phyloP scores from a whole-genome alignment of 768 basidiomycete genomes.

The Floccularia luteovirens region DNA sequence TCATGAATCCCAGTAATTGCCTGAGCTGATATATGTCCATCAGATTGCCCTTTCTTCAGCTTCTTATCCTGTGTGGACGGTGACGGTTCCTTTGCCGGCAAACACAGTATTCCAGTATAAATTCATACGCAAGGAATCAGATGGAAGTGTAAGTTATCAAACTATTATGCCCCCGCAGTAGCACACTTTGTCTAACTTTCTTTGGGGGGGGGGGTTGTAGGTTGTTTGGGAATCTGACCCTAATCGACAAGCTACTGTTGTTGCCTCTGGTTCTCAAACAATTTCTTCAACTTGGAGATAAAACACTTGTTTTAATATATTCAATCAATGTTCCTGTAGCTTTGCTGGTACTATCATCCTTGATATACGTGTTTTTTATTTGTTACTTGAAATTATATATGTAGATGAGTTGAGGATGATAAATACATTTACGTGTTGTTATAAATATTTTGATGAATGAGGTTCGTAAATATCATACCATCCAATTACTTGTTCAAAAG shows the following conservation, averaged over 20 bases:
- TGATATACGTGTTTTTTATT: background rate
- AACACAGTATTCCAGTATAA: conserved; percentile 49
- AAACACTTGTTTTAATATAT: conserved; percentile 6
- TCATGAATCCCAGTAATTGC: background rate
- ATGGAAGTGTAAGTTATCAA: conserved; percentile 9
- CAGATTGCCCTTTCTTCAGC: conserved; percentile 47
- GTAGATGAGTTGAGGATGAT: too few species aligned
- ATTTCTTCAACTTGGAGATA: conserved; percentile 37
- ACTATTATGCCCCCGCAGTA: too few species aligned
- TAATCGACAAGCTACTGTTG: conserved; percentile 39
- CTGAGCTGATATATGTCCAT: background rate
- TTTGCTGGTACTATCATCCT: background rate
- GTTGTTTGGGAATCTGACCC: conserved; percentile 59
- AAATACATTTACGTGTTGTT: too few species aligned
- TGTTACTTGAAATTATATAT: too few species aligned
- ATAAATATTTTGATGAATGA: too few species aligned
- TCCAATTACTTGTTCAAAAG: too few species aligned
- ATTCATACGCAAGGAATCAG: conserved; percentile 45
- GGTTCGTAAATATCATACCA: too few species aligned
- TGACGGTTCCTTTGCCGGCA: conserved; percentile 40
- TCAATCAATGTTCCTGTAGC: background rate
- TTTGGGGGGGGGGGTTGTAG: conserved; percentile 16
- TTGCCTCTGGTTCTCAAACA: conserved; percentile 28
- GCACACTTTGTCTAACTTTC: background rate
- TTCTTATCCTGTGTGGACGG: conserved; percentile 47